Base-by-base conservation (phyloP, 1,284 basidiomycete species). In the Volvariella volvacea region DNA sequence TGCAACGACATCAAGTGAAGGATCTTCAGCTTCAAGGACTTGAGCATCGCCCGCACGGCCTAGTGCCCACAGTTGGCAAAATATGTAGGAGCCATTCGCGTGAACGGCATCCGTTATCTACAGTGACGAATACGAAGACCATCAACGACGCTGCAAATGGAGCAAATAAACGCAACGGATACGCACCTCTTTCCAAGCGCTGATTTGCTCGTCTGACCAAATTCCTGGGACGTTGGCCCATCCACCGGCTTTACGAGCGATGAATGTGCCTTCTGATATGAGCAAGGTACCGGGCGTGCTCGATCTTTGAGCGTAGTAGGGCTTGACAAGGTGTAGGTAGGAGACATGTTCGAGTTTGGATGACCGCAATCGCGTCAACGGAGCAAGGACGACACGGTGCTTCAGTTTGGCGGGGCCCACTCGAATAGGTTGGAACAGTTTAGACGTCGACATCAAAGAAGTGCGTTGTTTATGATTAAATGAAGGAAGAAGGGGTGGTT, bases 301-400 rank as follows among this genome's bases (percentile, higher is more conserved):
- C 1, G 64, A 69, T 8, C 75, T 63, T 51, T 78, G 76, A 0
- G 54, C 46, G 55, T 78, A 78, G 55, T 78, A 76, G 33, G 67
- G 64, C 15, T 60, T 58, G 14, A 58, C 61, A 9, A 67, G 49
- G 16, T 63, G 58, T 47, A 63, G 14, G 19, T 40, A 67, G 56
- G 59, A 58, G 4, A 56, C 48, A 45, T 55, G 52, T 14, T 31
- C 25, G 1, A 20, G 22, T 31, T 45, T 46, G 10, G 47, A 48
- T 15, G 50, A 46, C 9, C 43, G 39, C 36, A 39, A 51, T 17
- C 59, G 47, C 4, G 76, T 77, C 44, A 76, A 53, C 2, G 75
- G 75, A 1, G 73, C 72, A 39, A 77, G 56, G 4, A 70, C 71
- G 32, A 77, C 55, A 9, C 75, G 66, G 49, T 76, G 70, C 38